These are phyloP conservation scores for Phlyctochytrium arcticum DNA, from an alignment of 192 early-diverging fungal species.

Conservation along the genomic window DNA sequence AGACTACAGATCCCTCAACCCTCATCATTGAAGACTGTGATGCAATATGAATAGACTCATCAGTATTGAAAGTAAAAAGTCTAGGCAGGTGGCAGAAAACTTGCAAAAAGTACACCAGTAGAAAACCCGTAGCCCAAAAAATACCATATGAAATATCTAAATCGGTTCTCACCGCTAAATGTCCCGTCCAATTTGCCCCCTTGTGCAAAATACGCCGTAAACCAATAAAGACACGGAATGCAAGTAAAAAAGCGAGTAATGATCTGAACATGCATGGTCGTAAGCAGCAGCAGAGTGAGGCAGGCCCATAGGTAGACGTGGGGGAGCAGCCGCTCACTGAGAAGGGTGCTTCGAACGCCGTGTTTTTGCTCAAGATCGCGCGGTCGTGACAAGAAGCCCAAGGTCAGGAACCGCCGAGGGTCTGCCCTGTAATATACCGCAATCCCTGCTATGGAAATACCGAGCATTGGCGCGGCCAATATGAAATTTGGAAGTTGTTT, in stretches of 20 bases:
- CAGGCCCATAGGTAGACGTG: constrained; percentile 68
- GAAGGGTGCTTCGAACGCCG: neutral
- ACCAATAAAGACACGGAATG: constrained; percentile 79
- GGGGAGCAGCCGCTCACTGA: constrained; percentile 36
- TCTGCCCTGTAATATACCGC: constrained; percentile 51
- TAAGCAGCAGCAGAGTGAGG: constrained; percentile 56
- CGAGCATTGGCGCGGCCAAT: constrained; percentile 74
- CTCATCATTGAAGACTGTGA: too few species aligned
- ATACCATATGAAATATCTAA: constrained; percentile 51
- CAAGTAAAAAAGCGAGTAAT: constrained; percentile 82
- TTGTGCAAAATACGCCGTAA: constrained; percentile 50
- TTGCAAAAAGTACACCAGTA: constrained; percentile 78
- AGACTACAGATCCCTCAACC: too few species aligned
- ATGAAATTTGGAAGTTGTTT: constrained; percentile 90
- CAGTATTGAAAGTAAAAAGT: too few species aligned
- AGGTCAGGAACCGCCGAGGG: constrained; percentile 44
- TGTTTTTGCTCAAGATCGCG: neutral
- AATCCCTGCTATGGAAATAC: constrained; percentile 60
- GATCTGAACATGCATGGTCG: constrained; percentile 88
- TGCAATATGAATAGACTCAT: too few species aligned
- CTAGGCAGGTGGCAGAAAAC: constrained; percentile 84
- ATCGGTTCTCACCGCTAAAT: neutral
- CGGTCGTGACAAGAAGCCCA: constrained; percentile 42
- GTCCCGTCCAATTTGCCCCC: constrained; percentile 2
- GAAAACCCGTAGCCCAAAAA: constrained; percentile 72